phyloP scores from a whole-genome alignment of 176 grass and related monocot species.

The Phoenix dactylifera region DNA sequence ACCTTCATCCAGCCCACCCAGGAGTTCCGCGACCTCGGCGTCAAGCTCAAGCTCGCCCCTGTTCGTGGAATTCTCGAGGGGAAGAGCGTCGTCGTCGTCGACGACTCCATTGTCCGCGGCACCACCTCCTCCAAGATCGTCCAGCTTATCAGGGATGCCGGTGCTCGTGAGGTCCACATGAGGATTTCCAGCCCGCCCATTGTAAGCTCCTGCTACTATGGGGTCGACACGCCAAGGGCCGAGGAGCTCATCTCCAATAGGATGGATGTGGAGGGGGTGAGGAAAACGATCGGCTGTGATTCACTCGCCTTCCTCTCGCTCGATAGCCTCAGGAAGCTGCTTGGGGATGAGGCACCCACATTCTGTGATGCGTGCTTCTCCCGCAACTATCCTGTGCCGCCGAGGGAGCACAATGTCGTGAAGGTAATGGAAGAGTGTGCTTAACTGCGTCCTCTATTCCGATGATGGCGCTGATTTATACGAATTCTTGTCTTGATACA shows the following conservation, averaged over 20 bases:
- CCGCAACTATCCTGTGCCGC: slow-evolving; percentile 53
- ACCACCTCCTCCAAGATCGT: slow-evolving; percentile 97
- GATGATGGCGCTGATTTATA: too few species aligned
- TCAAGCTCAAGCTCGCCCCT: slow-evolving; percentile 83
- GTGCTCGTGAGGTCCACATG: slow-evolving; percentile 95
- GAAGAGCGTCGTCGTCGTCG: slow-evolving; percentile 84
- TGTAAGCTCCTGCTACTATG: slow-evolving; percentile 72
- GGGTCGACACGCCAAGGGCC: slow-evolving; percentile 77
- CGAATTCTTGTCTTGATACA: too few species aligned
- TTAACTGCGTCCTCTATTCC: too few species aligned
- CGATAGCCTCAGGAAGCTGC: slow-evolving; percentile 52
- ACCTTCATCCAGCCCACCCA: slow-evolving; percentile 90
- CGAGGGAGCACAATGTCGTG: slow-evolving; percentile 22
- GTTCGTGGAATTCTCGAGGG: slow-evolving; percentile 62
- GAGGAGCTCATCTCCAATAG: slow-evolving; percentile 78
- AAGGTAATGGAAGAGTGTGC: slow-evolving; percentile 18
- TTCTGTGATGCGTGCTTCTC: slow-evolving; percentile 88
- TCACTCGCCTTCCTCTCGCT: slow-evolving; percentile 83
- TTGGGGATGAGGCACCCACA: slow-evolving; percentile 47
- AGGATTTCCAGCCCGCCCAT: slow-evolving; percentile 85
- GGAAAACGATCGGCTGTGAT: slow-evolving; percentile 59
- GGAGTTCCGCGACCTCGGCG: slow-evolving; percentile 72
- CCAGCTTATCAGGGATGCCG: slow-evolving; percentile 55
- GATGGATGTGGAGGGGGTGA: slow-evolving; percentile 53
- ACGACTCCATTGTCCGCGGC: slow-evolving; percentile 88